Percentiles rank a stretch among this genome's conserved stretches.
Conservation (phyloP, 495 filamentous ascomycete genomes). For the Neurospora sp. region DNA sequence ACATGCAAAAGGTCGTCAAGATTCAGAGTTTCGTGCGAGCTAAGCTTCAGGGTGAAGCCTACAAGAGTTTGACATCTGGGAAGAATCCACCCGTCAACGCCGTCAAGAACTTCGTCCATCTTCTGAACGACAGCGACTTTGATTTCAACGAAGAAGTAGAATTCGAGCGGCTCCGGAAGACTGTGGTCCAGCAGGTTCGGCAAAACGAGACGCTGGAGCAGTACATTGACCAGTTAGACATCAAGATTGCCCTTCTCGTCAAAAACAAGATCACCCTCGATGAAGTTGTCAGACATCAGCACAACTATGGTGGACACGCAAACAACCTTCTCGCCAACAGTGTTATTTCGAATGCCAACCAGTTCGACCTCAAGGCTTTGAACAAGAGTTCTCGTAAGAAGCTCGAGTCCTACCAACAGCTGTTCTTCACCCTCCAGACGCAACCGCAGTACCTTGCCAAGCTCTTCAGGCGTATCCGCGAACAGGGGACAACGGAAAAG, state of each 20-base stretch:
- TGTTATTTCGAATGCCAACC: constrained; percentile 78
- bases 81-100: constrained; percentile 96
- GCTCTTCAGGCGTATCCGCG: constrained; percentile 73
- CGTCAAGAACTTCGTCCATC: constrained; percentile 93
- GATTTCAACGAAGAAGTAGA: constrained; percentile 99
- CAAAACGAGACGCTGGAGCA: constrained; percentile 96
- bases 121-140: constrained; percentile 96
- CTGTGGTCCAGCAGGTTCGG: constrained; percentile 90
- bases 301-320: constrained; percentile 87
- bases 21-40: constrained; percentile 92
- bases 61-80: constrained; percentile 90
- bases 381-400: constrained; percentile 95
- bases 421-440: constrained; percentile 96
- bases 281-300: constrained; percentile 95
- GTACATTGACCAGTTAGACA: constrained; percentile 95
- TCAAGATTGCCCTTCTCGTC: constrained; percentile 96
- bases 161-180: constrained; percentile 84
- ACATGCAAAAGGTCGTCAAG: constrained; percentile 98
- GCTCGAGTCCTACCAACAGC: constrained; percentile 90
- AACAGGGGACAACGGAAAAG: constrained; percentile 79
- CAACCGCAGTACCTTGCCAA: constrained; percentile 89
- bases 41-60: constrained; percentile 91
- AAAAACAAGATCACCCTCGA: constrained; percentile 99
- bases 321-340: constrained; percentile 78
- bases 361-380: constrained; percentile 91